Percentiles rank a stretch among this genome's conserved stretches.
phyloP scores from a whole-genome alignment of 805 yeast species.

The Saccharomycopsis vini region DNA sequence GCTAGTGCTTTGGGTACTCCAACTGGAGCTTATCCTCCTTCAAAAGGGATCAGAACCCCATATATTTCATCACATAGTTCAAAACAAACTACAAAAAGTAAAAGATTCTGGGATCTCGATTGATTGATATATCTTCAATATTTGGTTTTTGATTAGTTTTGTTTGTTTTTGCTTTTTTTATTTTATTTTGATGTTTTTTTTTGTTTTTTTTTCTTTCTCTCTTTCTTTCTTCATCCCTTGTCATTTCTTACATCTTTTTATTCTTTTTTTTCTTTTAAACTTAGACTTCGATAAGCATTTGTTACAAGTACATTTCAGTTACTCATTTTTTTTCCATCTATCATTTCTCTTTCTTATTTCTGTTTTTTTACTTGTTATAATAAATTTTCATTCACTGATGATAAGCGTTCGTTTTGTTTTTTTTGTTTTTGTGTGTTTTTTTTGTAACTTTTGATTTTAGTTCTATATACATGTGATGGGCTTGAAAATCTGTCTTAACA shows the following conservation, averaged over 20 bases:
- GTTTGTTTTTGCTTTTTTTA: no score
- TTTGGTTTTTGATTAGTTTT: neutral
- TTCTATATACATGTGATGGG: neutral
- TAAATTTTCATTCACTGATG: no score
- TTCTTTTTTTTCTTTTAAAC: neutral
- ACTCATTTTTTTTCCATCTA: neutral
- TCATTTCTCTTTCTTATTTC: neutral
- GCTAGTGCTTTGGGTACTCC: conserved; percentile 42
- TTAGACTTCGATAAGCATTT: no score
- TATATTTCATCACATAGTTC: no score
- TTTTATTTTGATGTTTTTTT: neutral
- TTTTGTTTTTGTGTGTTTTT: neutral
- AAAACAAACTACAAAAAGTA: neutral
- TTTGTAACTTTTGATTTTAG: no score
- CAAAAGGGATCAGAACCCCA: neutral
- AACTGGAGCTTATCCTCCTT: neutral
- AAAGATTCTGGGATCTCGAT: conserved; percentile 10
- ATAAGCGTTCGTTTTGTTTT: neutral
- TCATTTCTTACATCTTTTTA: neutral
- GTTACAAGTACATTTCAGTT: neutral
- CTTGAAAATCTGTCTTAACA: no score
- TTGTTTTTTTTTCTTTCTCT: neutral
- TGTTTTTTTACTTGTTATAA: no score
- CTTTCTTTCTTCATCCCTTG: neutral
- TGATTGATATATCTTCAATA: neutral